Evolutionary conservation across 257 asterid species (phyloP).

Genomic region (Solanum rostratum): DNA sequence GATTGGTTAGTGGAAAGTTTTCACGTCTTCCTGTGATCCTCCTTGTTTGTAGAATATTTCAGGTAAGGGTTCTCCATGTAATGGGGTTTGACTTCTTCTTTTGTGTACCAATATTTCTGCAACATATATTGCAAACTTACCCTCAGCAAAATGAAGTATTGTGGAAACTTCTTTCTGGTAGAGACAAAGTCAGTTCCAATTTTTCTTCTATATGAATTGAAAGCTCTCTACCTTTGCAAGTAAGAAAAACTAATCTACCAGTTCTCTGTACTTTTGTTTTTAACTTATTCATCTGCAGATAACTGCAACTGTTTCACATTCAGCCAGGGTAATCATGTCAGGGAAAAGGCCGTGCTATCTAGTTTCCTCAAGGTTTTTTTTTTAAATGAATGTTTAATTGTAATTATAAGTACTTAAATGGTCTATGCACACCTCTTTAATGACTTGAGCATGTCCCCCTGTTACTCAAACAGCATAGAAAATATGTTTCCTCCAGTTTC

Average conservation of each 20-base stretch:
- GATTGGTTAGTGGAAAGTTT: not conserved
- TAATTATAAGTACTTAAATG: not conserved
- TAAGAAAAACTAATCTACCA: not conserved
- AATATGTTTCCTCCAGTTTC: constrained; percentile 58
- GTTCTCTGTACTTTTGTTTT: not conserved
- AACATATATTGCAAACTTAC: not conserved
- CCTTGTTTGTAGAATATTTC: not conserved
- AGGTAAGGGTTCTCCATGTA: not conserved
- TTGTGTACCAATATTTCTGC: not conserved
- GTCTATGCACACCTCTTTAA: not conserved
- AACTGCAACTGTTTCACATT: constrained; percentile 46
- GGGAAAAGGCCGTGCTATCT: constrained; percentile 57
- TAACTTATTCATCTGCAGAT: constrained; percentile 30
- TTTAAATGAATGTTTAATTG: not conserved
- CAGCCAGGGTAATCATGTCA: constrained; percentile 32
- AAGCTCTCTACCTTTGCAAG: not conserved
- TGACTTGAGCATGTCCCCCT: constrained; percentile 5
- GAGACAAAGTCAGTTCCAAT: not conserved
- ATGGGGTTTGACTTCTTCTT: not conserved
- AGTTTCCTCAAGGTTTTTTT: constrained; percentile 38
- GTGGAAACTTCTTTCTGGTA: not conserved
- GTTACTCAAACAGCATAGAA: constrained; percentile 33
- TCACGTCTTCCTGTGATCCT: not conserved
- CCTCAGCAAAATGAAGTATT: not conserved
- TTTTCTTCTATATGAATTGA: not conserved